phyloP scores from a whole-genome alignment of 2,329 filamentous ascomycete genomes.

The Stemphylium beticola region DNA sequence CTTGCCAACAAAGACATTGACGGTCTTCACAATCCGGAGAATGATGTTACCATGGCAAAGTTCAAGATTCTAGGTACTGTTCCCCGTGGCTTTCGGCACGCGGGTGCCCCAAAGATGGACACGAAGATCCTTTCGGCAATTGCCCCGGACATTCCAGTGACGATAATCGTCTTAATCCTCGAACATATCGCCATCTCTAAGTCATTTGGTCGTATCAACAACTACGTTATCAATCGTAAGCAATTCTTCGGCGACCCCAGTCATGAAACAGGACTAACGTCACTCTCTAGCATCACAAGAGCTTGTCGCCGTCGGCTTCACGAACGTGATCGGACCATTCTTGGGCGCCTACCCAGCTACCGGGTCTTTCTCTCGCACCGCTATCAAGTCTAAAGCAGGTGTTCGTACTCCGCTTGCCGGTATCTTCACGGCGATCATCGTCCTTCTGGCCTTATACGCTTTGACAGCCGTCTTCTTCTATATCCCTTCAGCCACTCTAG shows the following conservation, averaged over 20 bases:
- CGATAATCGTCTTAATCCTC: conserved; percentile 92
- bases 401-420: conserved; percentile 90
- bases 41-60: conserved; percentile 59
- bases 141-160: conserved; percentile 75
- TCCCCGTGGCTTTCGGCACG: conserved; percentile 69
- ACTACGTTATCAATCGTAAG: conserved; percentile 83
- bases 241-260: neutral
- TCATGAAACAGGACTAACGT: neutral
- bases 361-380: conserved; percentile 93
- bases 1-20: conserved; percentile 70
- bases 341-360: conserved; percentile 90
- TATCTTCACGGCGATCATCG: conserved; percentile 83
- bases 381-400: conserved; percentile 96
- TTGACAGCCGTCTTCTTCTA: conserved; percentile 91
- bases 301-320: conserved; percentile 88
- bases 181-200: conserved; percentile 98
- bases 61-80: conserved; percentile 67
- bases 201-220: conserved; percentile 93
- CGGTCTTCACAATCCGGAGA: conserved; percentile 52
- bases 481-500: conserved; percentile 80
- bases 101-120: conserved; percentile 73
- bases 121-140: conserved; percentile 71
- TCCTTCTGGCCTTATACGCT: conserved; percentile 88
- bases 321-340: conserved; percentile 89
- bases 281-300: conserved; percentile 73